Conservation (phyloP, 768 basidiomycete species). For the Amanita polypyramis region DNA sequence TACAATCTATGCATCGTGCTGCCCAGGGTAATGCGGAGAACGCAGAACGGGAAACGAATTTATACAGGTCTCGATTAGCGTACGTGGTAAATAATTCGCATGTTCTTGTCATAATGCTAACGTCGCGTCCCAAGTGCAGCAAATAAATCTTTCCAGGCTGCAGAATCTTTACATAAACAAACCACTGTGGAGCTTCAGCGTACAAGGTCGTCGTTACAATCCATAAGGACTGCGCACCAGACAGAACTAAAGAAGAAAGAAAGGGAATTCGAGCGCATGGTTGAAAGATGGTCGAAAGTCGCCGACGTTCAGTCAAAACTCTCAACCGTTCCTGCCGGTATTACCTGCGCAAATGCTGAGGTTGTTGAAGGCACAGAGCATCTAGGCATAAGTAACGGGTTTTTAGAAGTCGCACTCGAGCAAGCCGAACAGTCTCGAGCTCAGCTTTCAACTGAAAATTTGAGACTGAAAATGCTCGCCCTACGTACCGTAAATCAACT, state of each 20-base stretch:
- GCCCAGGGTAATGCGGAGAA: constrained; percentile 52
- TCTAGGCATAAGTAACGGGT: constrained; percentile 30
- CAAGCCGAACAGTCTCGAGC: constrained; percentile 61
- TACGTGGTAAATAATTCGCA: constrained; percentile 29
- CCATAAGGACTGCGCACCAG: constrained; percentile 55
- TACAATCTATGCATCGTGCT: constrained; percentile 50
- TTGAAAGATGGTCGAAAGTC: constrained; percentile 68
- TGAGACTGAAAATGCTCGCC: constrained; percentile 46
- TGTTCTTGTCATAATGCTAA: constrained; percentile 2
- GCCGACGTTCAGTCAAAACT: constrained; percentile 59
- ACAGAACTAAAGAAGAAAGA: constrained; percentile 75
- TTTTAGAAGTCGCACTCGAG: constrained; percentile 45
- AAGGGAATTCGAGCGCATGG: constrained; percentile 64
- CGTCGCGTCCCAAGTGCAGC: constrained; percentile 28
- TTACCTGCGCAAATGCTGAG: constrained; percentile 42
- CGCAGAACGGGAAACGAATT: constrained; percentile 70
- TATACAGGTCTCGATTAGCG: constrained; percentile 64
- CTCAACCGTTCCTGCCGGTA: constrained; percentile 34
- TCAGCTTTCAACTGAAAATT: constrained; percentile 56
- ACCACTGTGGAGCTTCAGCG: constrained; percentile 62
- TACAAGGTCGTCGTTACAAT: constrained; percentile 57
- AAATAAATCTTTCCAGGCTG: constrained; percentile 41
- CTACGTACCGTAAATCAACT: constrained; percentile 57
- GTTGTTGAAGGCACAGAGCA: constrained; percentile 34
- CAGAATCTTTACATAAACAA: constrained; percentile 61